Evolutionary conservation across 1,284 basidiomycete species (phyloP).

Genomic region (Ceratobasidium sp.): DNA sequence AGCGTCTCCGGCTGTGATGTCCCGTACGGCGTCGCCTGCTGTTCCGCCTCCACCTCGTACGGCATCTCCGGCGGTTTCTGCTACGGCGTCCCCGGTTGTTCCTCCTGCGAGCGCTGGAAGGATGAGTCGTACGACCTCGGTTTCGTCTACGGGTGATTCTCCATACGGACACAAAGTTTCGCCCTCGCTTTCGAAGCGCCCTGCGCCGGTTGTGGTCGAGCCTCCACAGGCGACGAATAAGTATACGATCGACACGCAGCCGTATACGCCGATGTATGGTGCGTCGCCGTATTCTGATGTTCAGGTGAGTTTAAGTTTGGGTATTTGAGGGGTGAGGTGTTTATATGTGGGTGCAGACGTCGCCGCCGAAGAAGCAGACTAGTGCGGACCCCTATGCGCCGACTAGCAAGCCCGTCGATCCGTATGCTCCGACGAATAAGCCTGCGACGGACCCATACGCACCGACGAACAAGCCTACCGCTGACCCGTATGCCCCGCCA

Average conservation of each 20-base stretch:
- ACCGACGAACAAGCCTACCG: conserved; percentile 44
- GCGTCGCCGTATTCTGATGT: conserved; percentile 40
- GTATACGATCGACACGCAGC: conserved; percentile 30
- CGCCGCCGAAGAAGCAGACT: conserved; percentile 20
- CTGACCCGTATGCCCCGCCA: conserved; percentile 47
- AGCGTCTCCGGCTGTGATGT: too few species aligned
- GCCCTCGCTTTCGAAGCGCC: conserved; percentile 41
- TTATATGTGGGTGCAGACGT: background rate
- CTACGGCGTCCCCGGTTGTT: background rate
- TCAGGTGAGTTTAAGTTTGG: conserved; percentile 32
- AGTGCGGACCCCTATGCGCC: conserved; percentile 45
- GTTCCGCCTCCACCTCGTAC: conserved; percentile 12
- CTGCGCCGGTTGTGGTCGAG: conserved; percentile 39
- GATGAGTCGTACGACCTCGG: conserved; percentile 41
- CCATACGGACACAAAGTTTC: conserved; percentile 34
- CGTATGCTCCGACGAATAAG: conserved; percentile 27
- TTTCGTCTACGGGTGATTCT: conserved; percentile 7
- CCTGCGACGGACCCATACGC: conserved; percentile 50
- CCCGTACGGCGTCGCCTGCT: conserved; percentile 6
- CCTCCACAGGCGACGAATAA: conserved; percentile 26
- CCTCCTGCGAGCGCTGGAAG: background rate
- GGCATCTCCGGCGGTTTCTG: background rate
- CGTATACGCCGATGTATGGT: conserved; percentile 46
- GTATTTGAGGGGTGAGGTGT: background rate
- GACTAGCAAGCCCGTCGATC: conserved; percentile 9